Base-by-base conservation (phyloP, 2,329 filamentous ascomycete genomes). In the Penicillium sp. region DNA sequence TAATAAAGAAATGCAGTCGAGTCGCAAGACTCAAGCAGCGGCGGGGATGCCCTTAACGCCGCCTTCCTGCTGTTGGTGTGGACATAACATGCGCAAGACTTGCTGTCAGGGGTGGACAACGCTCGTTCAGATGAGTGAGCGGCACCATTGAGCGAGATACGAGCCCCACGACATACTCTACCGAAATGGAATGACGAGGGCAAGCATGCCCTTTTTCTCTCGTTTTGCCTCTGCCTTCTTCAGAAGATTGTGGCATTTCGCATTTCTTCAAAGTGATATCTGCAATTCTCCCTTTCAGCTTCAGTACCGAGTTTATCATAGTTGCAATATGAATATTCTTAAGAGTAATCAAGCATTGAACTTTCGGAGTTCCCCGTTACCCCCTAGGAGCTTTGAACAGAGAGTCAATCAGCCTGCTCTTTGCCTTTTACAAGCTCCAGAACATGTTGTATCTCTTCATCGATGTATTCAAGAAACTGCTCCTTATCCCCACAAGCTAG, bases 51-150 rank as follows among this genome's bases (percentile, higher is more conserved):
- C 42, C n/a, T 18, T 38, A 28, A 38, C 13, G n/a, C 33, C 42
- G 61, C 80, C 86, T 24, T 81, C 79, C 56, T 88, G 85, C 64
- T 84, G 84, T 7, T 88, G 86, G 86, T 89, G 86, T 65, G 74
- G 75, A 38, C 86, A 89, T 69, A 78, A 79, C 43, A 88, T 89
- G 84, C 83, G 76, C 56, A 84, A 78, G 12, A 72, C 70, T 50
- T 89, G 86, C 68, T 89, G 86, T 64, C 78, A 83, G 9, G 85
- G 84, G 6, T 85, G 85, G 70, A 81, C 82, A 9, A 81, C 85
- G 1, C 75, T 84, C 39, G 79, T 89, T 3, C 81, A 84, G 53
- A 70, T 88, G 59, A 81, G 81, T 60, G 83, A 88, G 66, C 79
- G 80, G 40, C 69, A 71, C 51, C 66, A 72, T 57, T 73, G 46